Percentiles rank a stretch among this genome's conserved stretches.
These are phyloP conservation scores for Nakazawaea peltata DNA, from an alignment of 805 yeast species.

Conservation along the genomic window DNA sequence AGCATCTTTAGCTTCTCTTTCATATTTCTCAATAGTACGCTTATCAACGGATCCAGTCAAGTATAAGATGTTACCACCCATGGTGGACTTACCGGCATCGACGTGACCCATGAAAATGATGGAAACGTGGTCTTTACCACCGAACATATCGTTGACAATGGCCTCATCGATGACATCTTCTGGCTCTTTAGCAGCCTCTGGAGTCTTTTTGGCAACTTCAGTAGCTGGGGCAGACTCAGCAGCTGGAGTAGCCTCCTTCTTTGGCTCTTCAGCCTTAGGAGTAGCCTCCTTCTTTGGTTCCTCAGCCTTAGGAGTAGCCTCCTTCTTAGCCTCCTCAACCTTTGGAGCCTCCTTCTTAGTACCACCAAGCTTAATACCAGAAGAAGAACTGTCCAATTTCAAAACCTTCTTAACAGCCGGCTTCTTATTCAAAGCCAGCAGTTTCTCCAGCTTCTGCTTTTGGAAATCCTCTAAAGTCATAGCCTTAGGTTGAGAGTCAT, in stretches of 20 bases:
- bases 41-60: conserved; percentile 97
- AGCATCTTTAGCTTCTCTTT: conserved; percentile 97
- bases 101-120: conserved; percentile 99
- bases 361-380: conserved; percentile 56
- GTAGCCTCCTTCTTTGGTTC: conserved; percentile 13
- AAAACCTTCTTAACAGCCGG: conserved; percentile 53
- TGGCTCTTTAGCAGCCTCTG: conserved; percentile 53
- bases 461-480: conserved; percentile 82
- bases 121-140: conserved; percentile 95
- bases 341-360: conserved; percentile 25
- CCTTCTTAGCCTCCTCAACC: conserved; percentile 11
- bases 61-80: conserved; percentile 95
- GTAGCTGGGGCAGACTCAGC: conserved; percentile 11
- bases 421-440: conserved; percentile 34
- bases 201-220: conserved; percentile 28
- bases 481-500: conserved; percentile 29
- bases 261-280: conserved; percentile 12
- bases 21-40: conserved; percentile 97
- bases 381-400: conserved; percentile 50
- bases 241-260: conserved; percentile 12
- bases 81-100: conserved; percentile 98
- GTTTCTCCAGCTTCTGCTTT: conserved; percentile 47
- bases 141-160: conserved; percentile 86
- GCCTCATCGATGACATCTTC: conserved; percentile 82
- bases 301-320: conserved; percentile 12